Evolutionary conservation across 108 stramenopile genomes (phyloP).

Genomic region (Cyclostephanos tholiformis): DNA sequence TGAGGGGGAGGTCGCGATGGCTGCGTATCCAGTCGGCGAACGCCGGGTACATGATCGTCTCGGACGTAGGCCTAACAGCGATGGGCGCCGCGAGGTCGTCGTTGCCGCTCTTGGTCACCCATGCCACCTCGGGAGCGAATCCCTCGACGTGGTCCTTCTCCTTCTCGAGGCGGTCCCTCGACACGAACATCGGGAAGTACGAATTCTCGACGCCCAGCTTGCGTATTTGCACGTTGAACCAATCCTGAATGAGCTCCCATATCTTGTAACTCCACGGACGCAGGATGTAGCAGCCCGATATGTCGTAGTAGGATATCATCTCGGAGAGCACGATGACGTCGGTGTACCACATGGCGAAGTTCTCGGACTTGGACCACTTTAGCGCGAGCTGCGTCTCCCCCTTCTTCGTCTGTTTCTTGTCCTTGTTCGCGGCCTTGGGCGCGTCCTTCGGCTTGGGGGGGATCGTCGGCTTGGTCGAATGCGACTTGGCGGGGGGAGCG

Average conservation of each 20-base stretch:
- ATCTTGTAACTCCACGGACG: constrained; percentile 98
- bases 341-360: constrained; percentile 97
- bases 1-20: constrained; percentile 95
- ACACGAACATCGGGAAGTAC: constrained; percentile 99
- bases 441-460: constrained; percentile 29
- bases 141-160: constrained; percentile 99
- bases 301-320: constrained; percentile 99
- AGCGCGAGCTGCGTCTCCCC: constrained; percentile 79
- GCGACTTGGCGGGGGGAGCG: constrained; percentile 31
- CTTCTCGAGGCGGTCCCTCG: constrained; percentile 88
- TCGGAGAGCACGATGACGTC: constrained; percentile 97
- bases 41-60: constrained; percentile 99
- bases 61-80: constrained; percentile 96
- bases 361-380: constrained; percentile 91
- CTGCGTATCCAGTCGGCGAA: constrained; percentile 95
- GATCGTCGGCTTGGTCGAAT: constrained; percentile 35
- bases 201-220: constrained; percentile 93
- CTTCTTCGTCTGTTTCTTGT: constrained; percentile 74
- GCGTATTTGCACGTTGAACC: constrained; percentile 91
- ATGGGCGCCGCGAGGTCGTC: constrained; percentile 94
- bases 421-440: constrained; percentile 35
- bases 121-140: constrained; percentile 98
- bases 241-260: constrained; percentile 98
- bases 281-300: constrained; percentile 98
- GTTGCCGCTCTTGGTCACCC: constrained; percentile 93